Base-by-base conservation (phyloP, 2,329 filamentous ascomycete species). In the Paecilomyces sp. region DNA sequence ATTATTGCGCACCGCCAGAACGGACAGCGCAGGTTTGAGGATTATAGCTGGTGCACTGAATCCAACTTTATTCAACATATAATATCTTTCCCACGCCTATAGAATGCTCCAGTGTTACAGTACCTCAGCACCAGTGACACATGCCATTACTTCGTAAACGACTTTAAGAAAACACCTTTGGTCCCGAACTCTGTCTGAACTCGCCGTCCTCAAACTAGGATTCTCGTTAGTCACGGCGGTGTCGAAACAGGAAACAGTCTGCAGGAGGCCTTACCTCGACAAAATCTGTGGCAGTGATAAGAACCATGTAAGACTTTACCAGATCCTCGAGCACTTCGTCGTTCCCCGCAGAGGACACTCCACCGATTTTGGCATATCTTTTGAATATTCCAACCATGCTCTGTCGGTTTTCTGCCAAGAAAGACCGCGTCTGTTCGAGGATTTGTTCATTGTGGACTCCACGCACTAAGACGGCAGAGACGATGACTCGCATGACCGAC, bases 341-440 rank as follows among this genome's bases (percentile, higher is more conserved):
- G 36, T 86, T 78, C 51, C 76, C 72, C 12, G 76, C 74, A 34
- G 72, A 71, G 3, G 74, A 72, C 34, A 76, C 72, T 47, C 77
- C 75, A 18, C 89, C 89, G 59, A 96, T 89, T 55, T 90, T 90
- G 0, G 90, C 90, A 66, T 90, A 90, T 65, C 92, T 83, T 79
- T 99, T 99, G 69, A 99, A 90, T 22, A 96, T 88, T 54, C 92
- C 89, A 64, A 94, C 86, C 67, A 97, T 90, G 59, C 92, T 86
- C 73, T 88, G 86, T 62, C 93, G 83, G 73, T 96, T 91, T 64
- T 94, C 89, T 5, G 84, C 83, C 61, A 99, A 79, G 76, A 99
- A 99, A 36, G 82, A 82, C 59, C 89, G 85, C 0, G 88, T 92
- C 70, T 92, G 90, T 50, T 88, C 83, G 50, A 92, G 75, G 1